Base-by-base conservation (phyloP, 257 asterid species). In the Solanum dulcamara region DNA sequence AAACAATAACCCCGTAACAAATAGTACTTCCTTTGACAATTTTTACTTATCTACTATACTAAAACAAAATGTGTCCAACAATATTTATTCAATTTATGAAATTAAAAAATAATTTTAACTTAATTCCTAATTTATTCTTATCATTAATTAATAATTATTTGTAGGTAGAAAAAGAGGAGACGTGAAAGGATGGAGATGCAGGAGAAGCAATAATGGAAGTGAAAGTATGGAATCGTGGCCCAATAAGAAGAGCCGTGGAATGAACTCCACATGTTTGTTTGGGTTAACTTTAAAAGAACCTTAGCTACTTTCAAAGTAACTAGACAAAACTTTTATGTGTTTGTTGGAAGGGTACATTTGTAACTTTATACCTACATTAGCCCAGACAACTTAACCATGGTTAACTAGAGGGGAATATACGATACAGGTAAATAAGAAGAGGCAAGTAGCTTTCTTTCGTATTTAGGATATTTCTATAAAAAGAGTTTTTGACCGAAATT, bases 321-420 rank as follows among this genome's bases (percentile, higher is more conserved):
- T 35, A 59, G 86, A 72, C 72, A 59, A 51, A 57, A 48, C 33
- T 22, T 48, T 26, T 40, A 2, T 83, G 26, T 59, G 85, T 83
- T 59, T 30, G 75, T 64, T 64, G 80, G 66, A 64, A 67, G 85
- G 85, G 71, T 80, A 48, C 57, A 62, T 80, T 64, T 66, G 87
- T 85, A 85, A 80, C 81, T 85, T 85, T 85, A 46, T 15, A 79
- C 80, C 80, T 55, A 83, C 67, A 83, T 42, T 64, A 30, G 30
- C 55, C 80, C 51, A 64, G 62, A 64, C 80, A 64, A 32, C 42
- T 75, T 83, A 28, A 30, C 83, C 83, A 79, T 79, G 60, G 64
- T 79, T 77, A 33, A 77, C 83, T 77, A 33, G 17, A 28, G n/a
- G 11, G 12, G 48, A 35, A 35, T 68, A 35, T 33, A 33, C 46